Evolutionary conservation across 768 basidiomycete species (phyloP).

Genomic region (Lyophyllum atratum): DNA sequence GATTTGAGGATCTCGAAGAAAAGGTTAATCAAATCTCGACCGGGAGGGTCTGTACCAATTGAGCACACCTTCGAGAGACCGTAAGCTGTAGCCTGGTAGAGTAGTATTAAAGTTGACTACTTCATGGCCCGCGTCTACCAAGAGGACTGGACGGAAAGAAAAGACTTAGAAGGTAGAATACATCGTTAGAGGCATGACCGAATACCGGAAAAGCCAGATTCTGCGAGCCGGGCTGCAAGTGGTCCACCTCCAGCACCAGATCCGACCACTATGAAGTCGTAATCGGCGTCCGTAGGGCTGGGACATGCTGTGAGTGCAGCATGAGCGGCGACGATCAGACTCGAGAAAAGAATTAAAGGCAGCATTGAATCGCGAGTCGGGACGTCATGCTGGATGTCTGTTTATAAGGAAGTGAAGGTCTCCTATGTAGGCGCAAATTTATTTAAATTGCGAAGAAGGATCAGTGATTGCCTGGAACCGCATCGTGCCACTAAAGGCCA

Average conservation of each 20-base stretch:
- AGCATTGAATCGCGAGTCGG: background rate
- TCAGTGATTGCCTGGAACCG: too few relatives aligned
- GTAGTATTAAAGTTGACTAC: constrained; percentile 28
- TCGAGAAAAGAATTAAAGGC: background rate
- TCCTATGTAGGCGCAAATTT: too few relatives aligned
- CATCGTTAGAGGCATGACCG: background rate
- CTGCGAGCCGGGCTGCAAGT: constrained; percentile 24
- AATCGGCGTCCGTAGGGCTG: constrained; percentile 11
- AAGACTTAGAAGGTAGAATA: background rate
- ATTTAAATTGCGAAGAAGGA: too few relatives aligned
- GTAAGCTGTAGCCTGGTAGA: constrained; percentile 25
- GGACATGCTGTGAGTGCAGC: constrained; percentile 13
- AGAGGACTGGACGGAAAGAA: constrained; percentile 18
- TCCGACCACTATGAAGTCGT: constrained; percentile 28
- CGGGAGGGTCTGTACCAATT: background rate
- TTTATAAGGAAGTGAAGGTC: too few relatives aligned
- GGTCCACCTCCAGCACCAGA: constrained; percentile 29
- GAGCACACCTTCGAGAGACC: constrained; percentile 24
- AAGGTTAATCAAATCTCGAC: background rate
- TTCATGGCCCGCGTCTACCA: constrained; percentile 30
- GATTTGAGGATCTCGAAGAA: constrained; percentile 22
- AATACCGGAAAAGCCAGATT: constrained; percentile 25
- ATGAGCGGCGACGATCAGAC: background rate
- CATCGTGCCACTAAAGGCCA: too few relatives aligned
- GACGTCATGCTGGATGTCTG: too few relatives aligned